These are phyloP conservation scores for Oehlia diaphana DNA, from an alignment of 192 early-diverging fungal species.

Conservation along the genomic window DNA sequence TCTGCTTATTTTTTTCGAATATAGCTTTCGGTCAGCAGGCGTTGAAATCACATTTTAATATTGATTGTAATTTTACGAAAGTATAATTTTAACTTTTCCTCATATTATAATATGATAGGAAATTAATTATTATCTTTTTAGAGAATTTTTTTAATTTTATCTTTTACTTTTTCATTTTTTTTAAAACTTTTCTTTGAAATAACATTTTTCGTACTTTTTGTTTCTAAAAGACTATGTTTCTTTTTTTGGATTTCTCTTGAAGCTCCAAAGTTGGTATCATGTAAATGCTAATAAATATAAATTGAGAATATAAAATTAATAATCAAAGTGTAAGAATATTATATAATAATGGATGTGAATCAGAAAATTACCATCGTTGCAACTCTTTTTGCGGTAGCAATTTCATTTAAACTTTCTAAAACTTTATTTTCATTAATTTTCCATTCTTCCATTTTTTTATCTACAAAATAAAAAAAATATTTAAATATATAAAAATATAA, in stretches of 20 bases:
- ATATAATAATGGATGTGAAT: neutral
- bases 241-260: conserved; percentile 60
- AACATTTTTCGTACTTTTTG: neutral
- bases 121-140: neutral
- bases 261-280: conserved; percentile 52
- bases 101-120: neutral
- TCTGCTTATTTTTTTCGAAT: neutral
- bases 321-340: neutral
- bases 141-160: neutral
- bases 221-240: conserved; percentile 40
- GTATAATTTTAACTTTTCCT: neutral
- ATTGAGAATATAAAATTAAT: neutral
- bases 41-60: too few species aligned
- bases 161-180: neutral
- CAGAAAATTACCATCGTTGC: conserved; percentile 74
- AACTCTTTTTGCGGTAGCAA: conserved; percentile 82
- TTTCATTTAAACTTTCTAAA: conserved; percentile 81
- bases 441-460: conserved; percentile 79
- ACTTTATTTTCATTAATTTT: conserved; percentile 79
- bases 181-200: neutral
- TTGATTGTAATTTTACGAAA: neutral
- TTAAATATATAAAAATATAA: neutral
- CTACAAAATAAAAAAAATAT: conserved; percentile 37
- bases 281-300: conserved; percentile 39
- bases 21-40: too few species aligned